Base-by-base conservation (phyloP, 1,139 yeast genomes). In the Arxiozyma bovina region DNA sequence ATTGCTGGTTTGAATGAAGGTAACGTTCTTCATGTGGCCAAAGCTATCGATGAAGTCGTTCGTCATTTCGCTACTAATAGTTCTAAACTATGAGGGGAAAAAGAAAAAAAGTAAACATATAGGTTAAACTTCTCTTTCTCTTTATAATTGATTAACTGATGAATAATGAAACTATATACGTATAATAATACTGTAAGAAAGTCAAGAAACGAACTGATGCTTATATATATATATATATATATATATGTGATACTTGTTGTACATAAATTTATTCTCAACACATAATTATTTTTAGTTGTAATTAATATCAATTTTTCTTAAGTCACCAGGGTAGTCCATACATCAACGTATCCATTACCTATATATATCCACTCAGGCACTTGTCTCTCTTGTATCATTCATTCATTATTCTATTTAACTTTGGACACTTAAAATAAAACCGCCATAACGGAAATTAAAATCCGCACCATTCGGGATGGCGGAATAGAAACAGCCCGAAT, bases 1-100 rank as follows among this genome's bases (percentile, higher is more conserved):
- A 88, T 91, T 66, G 96, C 97, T 41, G 98, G 98, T 30, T 80
- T 93, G 71, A 93, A 89, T 73, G 85, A 85, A 52, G 74, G 78
- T 57, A 93, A 93, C 69, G 86, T 91, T 55, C 79, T 80, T 58
- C 77, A 82, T 65, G 94, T 91, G 50, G 96, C 97, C 50, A 75
- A 79, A 60, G 87, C 95, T 50, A 82, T 91, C 62, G 90, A 89
- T 68, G 87, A 83, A 67, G 95, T 86, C 57, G 90, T 88, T 17
- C 64, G 83, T 73, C 60, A 61, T 50, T 64, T 53, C 53, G 57
- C 49, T 44, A 25, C 34, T 7, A 46, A 80, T 79, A 43, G 41
- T 22, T 43, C 54, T 20, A 52, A 52, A 23, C 38, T 51, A 30
- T 51, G 30, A 34, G 40, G 8, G 30, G 8, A 34, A 15, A 4